Evolutionary conservation across 2,329 filamentous ascomycete species (phyloP), one percentile per base, ranked within the genome.

Genomic region (Colletotrichum musicola): DNA sequence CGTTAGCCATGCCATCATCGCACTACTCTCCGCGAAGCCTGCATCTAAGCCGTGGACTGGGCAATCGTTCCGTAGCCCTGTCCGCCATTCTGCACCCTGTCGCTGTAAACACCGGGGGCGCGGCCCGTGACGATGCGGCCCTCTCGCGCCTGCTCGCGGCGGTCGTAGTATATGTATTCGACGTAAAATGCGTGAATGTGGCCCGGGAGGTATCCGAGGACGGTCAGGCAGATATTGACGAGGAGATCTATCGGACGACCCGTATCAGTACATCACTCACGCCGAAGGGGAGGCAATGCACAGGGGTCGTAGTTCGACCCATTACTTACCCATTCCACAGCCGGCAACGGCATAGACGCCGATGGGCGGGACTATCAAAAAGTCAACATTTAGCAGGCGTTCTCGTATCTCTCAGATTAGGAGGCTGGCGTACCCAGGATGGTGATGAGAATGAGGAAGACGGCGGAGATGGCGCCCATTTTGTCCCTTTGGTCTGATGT

Each of bases 121-220:
- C 84, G 85, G 9, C 80, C 75, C 4, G 83, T 81, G 20, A 85
- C 81, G 68, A 85, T 84, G 12, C 84, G 82, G 5, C 92, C 92
- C 40, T 86, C 82, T 53, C 84, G 81, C 2, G 86, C 85, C 76
- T 90, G 87, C 73, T 93, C 90, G 61, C 85, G 86, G 46, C 91
- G 91, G 74, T 93, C 88, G 79, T 91, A 95, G 82, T 95, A 97
- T 71, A 97, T 84, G 77, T 94, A 97, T 80, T 94, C 89, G 70
- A 94, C 73, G 77, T 95, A 96, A 79, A 95, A 94, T 50, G 92
- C 92, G 77, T 94, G 90, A 49, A 95, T 87, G 73, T 94, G 90
- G 7, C 93, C 93, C 0, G 93, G 93, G 58, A 96, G 80, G 78
- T 91, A 93, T n/a, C 90, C 90, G 22, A 92, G 84, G 30, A 92